phyloP scores from a whole-genome alignment of 441 rosid species.

The Mallotus japonicus region DNA sequence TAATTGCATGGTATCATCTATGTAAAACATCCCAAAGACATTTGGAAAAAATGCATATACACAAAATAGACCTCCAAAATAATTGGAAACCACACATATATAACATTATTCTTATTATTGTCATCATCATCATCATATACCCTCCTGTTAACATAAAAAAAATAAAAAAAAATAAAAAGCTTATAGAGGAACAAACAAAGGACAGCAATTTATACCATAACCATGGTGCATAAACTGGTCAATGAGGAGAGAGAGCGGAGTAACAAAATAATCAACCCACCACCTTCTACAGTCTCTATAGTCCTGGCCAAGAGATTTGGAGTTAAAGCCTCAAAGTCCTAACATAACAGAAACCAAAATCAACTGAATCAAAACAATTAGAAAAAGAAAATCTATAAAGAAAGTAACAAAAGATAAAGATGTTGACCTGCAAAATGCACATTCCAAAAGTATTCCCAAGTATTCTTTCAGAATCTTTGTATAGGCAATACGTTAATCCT shows the following conservation, averaged over 20 bases:
- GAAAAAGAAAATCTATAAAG: neutral
- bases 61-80: neutral
- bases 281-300: slow-evolving; percentile 98
- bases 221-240: slow-evolving; percentile 92
- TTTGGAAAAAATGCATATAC: neutral
- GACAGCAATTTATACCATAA: slow-evolving; percentile 61
- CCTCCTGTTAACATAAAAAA: neutral
- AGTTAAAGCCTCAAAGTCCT: slow-evolving; percentile 98
- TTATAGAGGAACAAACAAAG: neutral
- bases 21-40: neutral
- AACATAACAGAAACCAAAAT: slow-evolving; percentile 19
- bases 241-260: slow-evolving; percentile 78
- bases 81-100: neutral
- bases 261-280: slow-evolving; percentile 78
- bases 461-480: slow-evolving; percentile 83
- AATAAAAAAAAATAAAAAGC: neutral
- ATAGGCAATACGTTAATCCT: slow-evolving; percentile 77
- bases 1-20: neutral
- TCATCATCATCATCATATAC: no score
- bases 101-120: no score
- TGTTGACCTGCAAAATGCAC: slow-evolving; percentile 82
- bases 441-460: slow-evolving; percentile 96
- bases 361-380: slow-evolving; percentile 8
- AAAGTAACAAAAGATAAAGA: neutral
- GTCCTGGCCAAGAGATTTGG: slow-evolving; percentile 97